phyloP scores from a whole-genome alignment of 352 stramenopile genomes.

The Globisporangium uncinulatum region DNA sequence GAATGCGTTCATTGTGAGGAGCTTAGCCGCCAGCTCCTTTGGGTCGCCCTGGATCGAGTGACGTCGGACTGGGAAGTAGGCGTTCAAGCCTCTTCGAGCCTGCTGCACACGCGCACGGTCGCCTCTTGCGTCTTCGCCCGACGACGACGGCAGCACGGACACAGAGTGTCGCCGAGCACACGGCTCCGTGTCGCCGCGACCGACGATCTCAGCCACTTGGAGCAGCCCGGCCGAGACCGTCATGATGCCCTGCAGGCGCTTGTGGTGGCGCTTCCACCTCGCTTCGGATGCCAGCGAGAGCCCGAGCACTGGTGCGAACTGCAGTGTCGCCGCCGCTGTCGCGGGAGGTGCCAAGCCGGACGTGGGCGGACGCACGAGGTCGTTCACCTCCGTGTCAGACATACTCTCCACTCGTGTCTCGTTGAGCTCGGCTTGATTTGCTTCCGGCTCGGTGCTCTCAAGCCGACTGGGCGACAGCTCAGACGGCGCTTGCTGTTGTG shows the following conservation, averaged over 20 bases:
- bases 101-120: background rate
- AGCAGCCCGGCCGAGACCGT: conserved; percentile 23
- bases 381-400: no score
- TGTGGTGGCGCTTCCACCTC: conserved; percentile 35
- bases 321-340: no score
- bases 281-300: conserved; percentile 24
- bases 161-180: conserved; percentile 24
- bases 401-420: no score
- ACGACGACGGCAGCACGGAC: conserved; percentile 19
- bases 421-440: no score
- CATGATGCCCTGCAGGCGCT: conserved; percentile 34
- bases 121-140: conserved; percentile 12
- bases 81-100: background rate
- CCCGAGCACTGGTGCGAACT: background rate
- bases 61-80: conserved; percentile 14
- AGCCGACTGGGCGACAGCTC: no score
- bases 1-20: conserved; percentile 14
- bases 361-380: background rate
- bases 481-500: background rate
- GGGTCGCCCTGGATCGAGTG: conserved; percentile 30
- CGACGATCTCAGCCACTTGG: conserved; percentile 17
- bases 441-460: no score
- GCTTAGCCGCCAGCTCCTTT: conserved; percentile 13
- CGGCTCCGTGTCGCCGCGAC: background rate
- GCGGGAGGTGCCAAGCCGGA: no score